Evolutionary conservation across 371 early-diverging fungal species (phyloP).

Genomic region (Haplosporangium sp.): DNA sequence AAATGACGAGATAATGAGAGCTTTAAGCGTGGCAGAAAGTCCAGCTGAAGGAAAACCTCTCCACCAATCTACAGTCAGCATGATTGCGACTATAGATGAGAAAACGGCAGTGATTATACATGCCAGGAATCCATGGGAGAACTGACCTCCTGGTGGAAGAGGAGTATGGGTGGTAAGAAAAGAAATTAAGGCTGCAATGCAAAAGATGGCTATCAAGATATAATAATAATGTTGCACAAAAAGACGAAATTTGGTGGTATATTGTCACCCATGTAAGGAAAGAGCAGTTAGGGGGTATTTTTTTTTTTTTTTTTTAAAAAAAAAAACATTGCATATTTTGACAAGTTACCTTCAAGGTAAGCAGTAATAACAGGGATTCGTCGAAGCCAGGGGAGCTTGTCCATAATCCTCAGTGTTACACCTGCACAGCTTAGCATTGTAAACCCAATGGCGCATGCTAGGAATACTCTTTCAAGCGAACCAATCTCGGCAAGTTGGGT

Average conservation of each 20-base stretch:
- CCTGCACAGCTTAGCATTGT: conserved; percentile 44
- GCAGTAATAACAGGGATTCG: conserved; percentile 42
- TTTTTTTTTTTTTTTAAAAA: neutral
- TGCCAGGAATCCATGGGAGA: conserved; percentile 51
- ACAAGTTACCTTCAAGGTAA: conserved; percentile 33
- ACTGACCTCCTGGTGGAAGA: conserved; percentile 30
- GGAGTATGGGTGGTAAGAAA: conserved; percentile 33
- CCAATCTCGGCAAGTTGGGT: conserved; percentile 13
- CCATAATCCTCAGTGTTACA: conserved; percentile 44
- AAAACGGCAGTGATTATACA: conserved; percentile 48
- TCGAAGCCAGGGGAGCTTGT: conserved; percentile 33
- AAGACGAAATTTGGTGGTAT: neutral
- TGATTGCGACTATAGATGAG: conserved; percentile 36
- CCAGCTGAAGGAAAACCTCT: conserved; percentile 50
- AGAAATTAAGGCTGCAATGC: conserved; percentile 33
- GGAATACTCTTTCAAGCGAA: conserved; percentile 23
- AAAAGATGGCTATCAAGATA: conserved; percentile 26
- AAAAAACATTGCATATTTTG: neutral
- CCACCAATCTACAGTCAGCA: conserved; percentile 53
- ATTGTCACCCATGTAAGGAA: conserved; percentile 2
- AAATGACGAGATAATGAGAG: conserved; percentile 50
- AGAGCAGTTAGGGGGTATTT: neutral
- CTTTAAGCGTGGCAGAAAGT: conserved; percentile 48
- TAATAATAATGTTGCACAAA: neutral
- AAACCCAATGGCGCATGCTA: conserved; percentile 42